Evolutionary conservation across 1,284 basidiomycete genomes (phyloP), one percentile per base, ranked within the genome.

Genomic region (Stygiomarasmius scandens): DNA sequence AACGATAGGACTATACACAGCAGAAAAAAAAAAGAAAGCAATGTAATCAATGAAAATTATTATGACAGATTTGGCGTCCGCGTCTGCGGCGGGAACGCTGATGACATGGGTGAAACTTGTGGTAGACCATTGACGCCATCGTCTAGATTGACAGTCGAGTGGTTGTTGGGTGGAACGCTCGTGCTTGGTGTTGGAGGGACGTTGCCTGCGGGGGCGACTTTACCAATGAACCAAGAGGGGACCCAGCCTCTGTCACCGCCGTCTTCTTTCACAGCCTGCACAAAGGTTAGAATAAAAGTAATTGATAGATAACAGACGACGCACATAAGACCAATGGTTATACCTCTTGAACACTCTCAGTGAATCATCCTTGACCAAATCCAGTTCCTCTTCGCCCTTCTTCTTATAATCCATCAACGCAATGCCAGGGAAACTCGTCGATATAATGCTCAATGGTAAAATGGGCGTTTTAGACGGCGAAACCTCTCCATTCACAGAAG

Each of bases 331-430:
- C 94, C 95, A 97, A 76, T 96, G 93, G 64, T 97, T 97, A 72
- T 98, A 98, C 66, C 93, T 86, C 79, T 98, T 99, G 78, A 98
- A 98, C 48, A 99, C 96, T 60, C 94, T 80, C 59, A 99, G 69
- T 19, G 84, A 78, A 68, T 97, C 93, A 63, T 94, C 94, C 70
- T 95, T 96, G 55, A 81, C 81, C 43, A 98, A 75, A 63, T 90
- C 86, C 62, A 98, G 75, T 71, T 97, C 95, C 65, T 96, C 95
- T 6, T 92, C 90, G 9, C 92, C 92, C 66, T 93, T 93, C 72
- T 91, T 90, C 71, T 85, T 85, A 73, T 97, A 98, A 65, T 97
- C 93, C 93, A 96, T 98, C 64, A 99, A 77, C 4, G 95, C 93
- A 59, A 96, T 80, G 22, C 95, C 96, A 3, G 95, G 93, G 77